A percentile compares a stretch with the other conserved stretches of the same genome.
Evolutionary conservation across 108 stramenopile species (phyloP).

Genomic region (Bacterosira constricta): DNA sequence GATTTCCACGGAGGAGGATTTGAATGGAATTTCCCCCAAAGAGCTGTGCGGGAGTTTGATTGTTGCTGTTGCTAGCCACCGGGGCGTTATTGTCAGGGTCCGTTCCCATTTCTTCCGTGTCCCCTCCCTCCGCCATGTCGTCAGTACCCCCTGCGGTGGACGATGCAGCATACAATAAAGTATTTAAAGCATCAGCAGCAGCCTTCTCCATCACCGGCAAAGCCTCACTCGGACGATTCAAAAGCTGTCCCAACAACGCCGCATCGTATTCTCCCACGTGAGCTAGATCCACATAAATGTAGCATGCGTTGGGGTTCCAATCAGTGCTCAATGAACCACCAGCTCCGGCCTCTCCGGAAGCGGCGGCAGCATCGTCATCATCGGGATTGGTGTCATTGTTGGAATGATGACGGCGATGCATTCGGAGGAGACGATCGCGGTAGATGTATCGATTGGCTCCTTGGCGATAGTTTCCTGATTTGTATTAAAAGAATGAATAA

Average conservation of each 20-base stretch:
- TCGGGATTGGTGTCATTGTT: constrained; percentile 17
- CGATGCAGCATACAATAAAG: constrained; percentile 59
- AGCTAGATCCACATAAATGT: constrained; percentile 72
- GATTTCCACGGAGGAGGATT: constrained; percentile 73
- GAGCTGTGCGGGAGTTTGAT: constrained; percentile 32
- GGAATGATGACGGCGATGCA: constrained; percentile 76
- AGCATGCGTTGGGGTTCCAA: constrained; percentile 50
- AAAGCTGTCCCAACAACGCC: constrained; percentile 71
- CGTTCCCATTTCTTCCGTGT: constrained; percentile 3
- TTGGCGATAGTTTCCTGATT: constrained; percentile 84
- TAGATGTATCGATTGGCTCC: constrained; percentile 75
- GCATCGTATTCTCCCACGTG: constrained; percentile 90
- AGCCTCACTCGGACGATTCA: constrained; percentile 63
- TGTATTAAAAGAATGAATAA: too few relatives aligned
- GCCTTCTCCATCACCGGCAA: constrained; percentile 79
- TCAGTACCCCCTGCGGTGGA: neutral
- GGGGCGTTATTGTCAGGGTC: neutral
- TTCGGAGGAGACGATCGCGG: constrained; percentile 76
- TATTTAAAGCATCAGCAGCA: constrained; percentile 71
- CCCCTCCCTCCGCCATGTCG: constrained; percentile 10
- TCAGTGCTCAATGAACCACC: neutral
- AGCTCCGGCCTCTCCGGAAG: constrained; percentile 4
- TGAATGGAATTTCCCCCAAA: constrained; percentile 65
- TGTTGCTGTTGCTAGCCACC: neutral
- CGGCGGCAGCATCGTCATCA: neutral